phyloP scores from a whole-genome alignment of 169 alveolate species.

The Cyclospora cayetanensis region DNA sequence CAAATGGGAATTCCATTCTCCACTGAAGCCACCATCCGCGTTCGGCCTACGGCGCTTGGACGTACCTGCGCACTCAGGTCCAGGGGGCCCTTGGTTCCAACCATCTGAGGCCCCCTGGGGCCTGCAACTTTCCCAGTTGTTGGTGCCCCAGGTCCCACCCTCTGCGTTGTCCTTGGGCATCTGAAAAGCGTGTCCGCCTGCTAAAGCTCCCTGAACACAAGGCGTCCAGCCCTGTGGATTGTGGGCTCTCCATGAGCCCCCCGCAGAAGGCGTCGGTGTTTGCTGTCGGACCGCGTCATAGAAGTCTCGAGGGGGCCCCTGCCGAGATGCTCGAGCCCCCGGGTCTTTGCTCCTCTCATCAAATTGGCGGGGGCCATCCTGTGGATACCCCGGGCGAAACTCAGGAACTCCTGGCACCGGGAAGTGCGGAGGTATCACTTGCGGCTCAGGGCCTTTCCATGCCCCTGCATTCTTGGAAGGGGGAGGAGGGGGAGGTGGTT shows the following conservation, averaged over 20 bases:
- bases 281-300: conserved; percentile 27
- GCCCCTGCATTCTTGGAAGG: not conserved
- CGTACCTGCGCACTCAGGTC: too few relatives aligned
- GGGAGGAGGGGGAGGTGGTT: conserved; percentile 22
- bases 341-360: not conserved
- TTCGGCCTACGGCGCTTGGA: too few relatives aligned
- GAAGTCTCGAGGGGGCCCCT: conserved; percentile 43
- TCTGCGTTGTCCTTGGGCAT: not conserved
- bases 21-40: too few relatives aligned
- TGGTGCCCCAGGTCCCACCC: not conserved
- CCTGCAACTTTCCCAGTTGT: not conserved
- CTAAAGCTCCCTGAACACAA: not conserved
- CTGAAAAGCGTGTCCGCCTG: not conserved
- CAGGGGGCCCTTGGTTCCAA: conserved; percentile 1
- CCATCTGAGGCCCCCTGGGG: not conserved
- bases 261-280: not conserved
- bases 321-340: not conserved
- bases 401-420: not conserved
- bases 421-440: not conserved
- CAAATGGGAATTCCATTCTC: too few relatives aligned
- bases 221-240: not conserved
- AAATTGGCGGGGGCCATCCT: not conserved
- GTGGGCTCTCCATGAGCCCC: not conserved
- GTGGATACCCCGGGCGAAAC: not conserved
- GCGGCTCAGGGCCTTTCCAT: not conserved